phyloP scores from a whole-genome alignment of 75 land plant species.

The Ceratopteris richardii region DNA sequence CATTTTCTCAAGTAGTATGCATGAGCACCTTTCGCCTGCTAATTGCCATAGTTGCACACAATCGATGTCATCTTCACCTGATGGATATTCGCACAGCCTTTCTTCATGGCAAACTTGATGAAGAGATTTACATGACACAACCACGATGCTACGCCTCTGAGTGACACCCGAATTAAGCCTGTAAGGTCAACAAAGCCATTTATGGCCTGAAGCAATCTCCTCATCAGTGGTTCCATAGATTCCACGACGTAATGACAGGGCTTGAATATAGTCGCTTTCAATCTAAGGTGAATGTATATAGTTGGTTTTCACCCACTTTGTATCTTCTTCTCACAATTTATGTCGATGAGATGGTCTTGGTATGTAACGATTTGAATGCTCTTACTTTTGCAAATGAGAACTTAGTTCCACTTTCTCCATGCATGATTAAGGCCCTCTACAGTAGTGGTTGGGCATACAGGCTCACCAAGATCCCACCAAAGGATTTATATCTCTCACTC shows the following conservation, averaged over 20 bases:
- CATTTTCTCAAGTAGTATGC: conserved; percentile 20
- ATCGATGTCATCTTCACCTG: conserved; percentile 12
- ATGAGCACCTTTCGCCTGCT: conserved; percentile 21
- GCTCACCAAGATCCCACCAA: too few relatives aligned
- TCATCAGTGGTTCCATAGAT: conserved; percentile 16
- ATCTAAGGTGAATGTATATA: conserved; percentile 15
- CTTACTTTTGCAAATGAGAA: conserved; percentile 18
- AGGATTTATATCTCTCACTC: neutral
- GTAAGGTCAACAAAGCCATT: conserved; percentile 14
- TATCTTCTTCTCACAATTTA: conserved; percentile 10
- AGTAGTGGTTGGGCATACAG: neutral
- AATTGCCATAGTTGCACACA: conserved; percentile 21
- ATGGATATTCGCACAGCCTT: conserved; percentile 34
- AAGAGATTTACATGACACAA: conserved; percentile 26
- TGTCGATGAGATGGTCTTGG: too few relatives aligned
- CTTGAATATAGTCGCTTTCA: conserved; percentile 8
- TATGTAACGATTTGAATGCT: conserved; percentile 14
- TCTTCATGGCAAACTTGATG: conserved; percentile 22
- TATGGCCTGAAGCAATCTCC: conserved; percentile 28
- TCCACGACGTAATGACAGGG: conserved; percentile 5
- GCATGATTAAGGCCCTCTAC: too few relatives aligned
- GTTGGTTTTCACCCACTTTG: conserved; percentile 6
- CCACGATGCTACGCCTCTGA: conserved; percentile 11
- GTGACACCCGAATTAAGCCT: conserved; percentile 9
- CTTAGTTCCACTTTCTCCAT: conserved; percentile 9